Evolutionary conservation across 371 early-diverging fungal genomes (phyloP).

Genomic region (Lichtheimia corymbifera): DNA sequence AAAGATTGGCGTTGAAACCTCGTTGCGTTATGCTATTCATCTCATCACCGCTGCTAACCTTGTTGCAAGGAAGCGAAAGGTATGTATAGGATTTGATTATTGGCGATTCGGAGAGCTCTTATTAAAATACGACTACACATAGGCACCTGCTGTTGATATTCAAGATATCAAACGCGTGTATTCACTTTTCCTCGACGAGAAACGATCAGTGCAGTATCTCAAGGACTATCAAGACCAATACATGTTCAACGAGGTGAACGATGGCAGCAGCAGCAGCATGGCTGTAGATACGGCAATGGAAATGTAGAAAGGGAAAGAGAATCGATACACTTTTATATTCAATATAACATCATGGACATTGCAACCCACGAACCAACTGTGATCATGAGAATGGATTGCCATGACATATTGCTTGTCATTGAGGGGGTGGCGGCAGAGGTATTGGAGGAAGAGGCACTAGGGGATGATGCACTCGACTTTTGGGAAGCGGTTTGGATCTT

Average conservation of each 20-base stretch:
- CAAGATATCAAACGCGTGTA: slow-evolving; percentile 93
- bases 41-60: slow-evolving; percentile 92
- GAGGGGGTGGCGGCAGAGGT: too few species aligned
- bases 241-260: slow-evolving; percentile 79
- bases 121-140: neutral
- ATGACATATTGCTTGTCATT: too few species aligned
- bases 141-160: slow-evolving; percentile 85
- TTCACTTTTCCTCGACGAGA: slow-evolving; percentile 93
- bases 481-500: too few species aligned
- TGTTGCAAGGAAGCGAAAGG: slow-evolving; percentile 89
- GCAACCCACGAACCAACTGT: neutral
- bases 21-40: slow-evolving; percentile 97
- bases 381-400: too few species aligned
- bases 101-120: neutral
- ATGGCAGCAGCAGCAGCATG: slow-evolving; percentile 24
- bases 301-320: slow-evolving; percentile 28
- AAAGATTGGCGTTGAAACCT: slow-evolving; percentile 88
- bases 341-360: too few species aligned
- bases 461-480: too few species aligned
- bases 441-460: too few species aligned
- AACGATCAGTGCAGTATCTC: slow-evolving; percentile 91
- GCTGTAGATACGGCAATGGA: slow-evolving; percentile 51
- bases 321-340: slow-evolving; percentile 4
- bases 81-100: slow-evolving; percentile 13
- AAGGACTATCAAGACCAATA: slow-evolving; percentile 92